Conservation (phyloP, 2,329 filamentous ascomycete genomes). For the Clonostachys byssicola region DNA sequence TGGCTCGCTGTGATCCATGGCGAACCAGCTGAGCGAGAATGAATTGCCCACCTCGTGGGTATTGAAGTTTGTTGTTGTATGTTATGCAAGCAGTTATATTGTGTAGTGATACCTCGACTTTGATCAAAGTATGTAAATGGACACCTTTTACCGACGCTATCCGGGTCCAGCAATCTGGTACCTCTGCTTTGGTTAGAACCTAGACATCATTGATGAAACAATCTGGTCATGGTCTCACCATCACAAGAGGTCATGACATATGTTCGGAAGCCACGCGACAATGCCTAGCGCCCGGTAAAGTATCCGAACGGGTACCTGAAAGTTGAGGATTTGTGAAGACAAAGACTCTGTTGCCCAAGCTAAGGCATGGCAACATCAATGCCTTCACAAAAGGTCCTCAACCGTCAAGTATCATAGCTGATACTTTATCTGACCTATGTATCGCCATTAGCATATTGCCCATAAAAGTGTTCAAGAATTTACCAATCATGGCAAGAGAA, state of each 20-base stretch:
- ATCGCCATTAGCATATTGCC: too few relatives aligned
- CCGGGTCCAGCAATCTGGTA: background rate
- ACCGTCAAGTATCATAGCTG: too few relatives aligned
- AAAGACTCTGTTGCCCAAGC: background rate
- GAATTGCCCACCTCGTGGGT: background rate
- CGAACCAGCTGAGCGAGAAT: background rate
- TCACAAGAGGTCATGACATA: background rate
- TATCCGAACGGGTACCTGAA: too few relatives aligned
- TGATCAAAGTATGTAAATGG: background rate
- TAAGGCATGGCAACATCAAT: too few relatives aligned
- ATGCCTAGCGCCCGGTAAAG: too few relatives aligned
- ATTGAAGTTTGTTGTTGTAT: background rate
- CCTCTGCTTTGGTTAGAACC: background rate
- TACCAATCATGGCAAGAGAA: too few relatives aligned
- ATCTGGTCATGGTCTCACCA: background rate
- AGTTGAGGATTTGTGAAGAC: background rate
- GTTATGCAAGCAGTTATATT: background rate
- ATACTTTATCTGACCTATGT: too few relatives aligned
- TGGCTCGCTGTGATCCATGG: too few relatives aligned
- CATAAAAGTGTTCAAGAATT: too few relatives aligned
- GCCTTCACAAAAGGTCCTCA: too few relatives aligned
- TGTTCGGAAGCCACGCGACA: background rate
- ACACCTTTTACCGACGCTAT: background rate
- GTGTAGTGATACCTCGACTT: background rate
- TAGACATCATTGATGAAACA: background rate